Evolutionary conservation across 2,329 filamentous ascomycete genomes (phyloP), one percentile per base, ranked within the genome.

Genomic region (Leptodontidium sp.): DNA sequence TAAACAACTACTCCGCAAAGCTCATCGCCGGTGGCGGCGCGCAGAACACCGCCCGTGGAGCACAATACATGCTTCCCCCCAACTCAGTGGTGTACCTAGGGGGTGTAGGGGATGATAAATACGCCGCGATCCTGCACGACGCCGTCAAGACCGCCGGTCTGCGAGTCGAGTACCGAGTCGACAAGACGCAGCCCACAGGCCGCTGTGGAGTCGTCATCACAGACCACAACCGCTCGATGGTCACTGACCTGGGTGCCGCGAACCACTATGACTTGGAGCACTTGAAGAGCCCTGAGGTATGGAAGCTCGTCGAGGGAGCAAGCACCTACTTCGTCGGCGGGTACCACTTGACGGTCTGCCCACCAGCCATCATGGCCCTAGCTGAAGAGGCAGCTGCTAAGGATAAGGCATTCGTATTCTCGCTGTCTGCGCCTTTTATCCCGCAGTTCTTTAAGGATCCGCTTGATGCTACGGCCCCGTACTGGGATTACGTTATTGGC

Each of bases 241-340:
- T 91, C 86, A 99, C 96, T 71, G 94, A 98, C 79, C 91, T 99
- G 68, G 96, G 91, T 71, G 96, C 96, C 71, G 96, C 96, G 76
- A 99, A 99, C 86, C 92, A 94, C 85, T 99, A 99, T 85, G 95
- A 95, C 83, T 81, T 98, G 64, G 93, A 96, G 72, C 96, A 99
- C 82, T 84, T 99, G 81, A 93, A 97, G 88, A 88, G 90, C 80
- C 91, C 93, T 65, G 89, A 95, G 82, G 91, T 98, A 82, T 99
- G 96, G 96, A 87, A 89, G 74, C 87, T 98, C 63, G 96, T 96
- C 69, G 89, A 98, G 88, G 90, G 91, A 76, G 94, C 95, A 67
- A 88, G 94, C 79, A 86, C 92, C 77, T 98, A 91, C 87, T 99
- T 97, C 79, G 90, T 99, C 71, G 96, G 96, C 78, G 96, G 96